Evolutionary conservation across 2,329 filamentous ascomycete species (phyloP).

Genomic region (Nothophoma quercina): DNA sequence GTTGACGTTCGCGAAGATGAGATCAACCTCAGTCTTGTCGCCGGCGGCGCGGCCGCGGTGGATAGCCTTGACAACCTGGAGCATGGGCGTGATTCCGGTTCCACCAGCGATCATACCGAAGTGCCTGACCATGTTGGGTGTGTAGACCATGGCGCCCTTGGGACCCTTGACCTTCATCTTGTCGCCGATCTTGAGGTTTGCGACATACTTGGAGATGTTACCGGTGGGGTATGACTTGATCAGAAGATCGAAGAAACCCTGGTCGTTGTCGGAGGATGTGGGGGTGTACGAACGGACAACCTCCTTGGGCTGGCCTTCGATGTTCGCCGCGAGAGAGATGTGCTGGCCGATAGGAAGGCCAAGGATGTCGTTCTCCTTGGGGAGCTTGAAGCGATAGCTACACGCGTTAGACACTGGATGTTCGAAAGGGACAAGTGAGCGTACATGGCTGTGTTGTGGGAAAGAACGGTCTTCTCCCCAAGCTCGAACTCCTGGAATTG

Average conservation of each 20-base stretch:
- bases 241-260: constrained; percentile 92
- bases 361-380: constrained; percentile 78
- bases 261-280: constrained; percentile 55
- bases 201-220: constrained; percentile 95
- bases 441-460: constrained; percentile 97
- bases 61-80: constrained; percentile 93
- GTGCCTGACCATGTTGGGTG: constrained; percentile 92
- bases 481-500: constrained; percentile 92
- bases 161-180: constrained; percentile 90
- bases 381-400: constrained; percentile 92
- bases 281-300: constrained; percentile 54
- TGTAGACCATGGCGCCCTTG: constrained; percentile 98
- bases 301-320: constrained; percentile 53
- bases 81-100: constrained; percentile 98
- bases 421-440: constrained; percentile 34
- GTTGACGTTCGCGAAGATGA: constrained; percentile 98
- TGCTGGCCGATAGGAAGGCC: constrained; percentile 98
- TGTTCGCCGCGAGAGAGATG: constrained; percentile 83
- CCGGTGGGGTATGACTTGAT: constrained; percentile 98
- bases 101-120: constrained; percentile 99
- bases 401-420: constrained; percentile 11
- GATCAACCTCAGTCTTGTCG: constrained; percentile 82
- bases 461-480: constrained; percentile 92
- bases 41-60: constrained; percentile 76
- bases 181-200: constrained; percentile 76